Percentiles rank a stretch among this genome's conserved stretches.
These are phyloP conservation scores for Actinomucor elegans DNA, from an alignment of 371 early-diverging fungal genomes.

Conservation along the genomic window DNA sequence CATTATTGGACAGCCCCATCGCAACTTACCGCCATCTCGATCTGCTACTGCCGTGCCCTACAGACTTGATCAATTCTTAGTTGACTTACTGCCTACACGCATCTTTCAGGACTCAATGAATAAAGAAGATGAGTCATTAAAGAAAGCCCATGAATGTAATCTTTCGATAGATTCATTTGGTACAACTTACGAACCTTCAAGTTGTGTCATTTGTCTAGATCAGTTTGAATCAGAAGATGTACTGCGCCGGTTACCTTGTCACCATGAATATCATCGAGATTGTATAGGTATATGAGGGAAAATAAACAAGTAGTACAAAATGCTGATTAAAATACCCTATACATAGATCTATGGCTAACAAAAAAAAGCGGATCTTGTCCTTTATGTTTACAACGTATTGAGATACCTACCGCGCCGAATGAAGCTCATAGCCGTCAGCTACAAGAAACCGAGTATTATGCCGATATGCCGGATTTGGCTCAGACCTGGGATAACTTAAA, in stretches of 20 bases:
- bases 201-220: constrained; percentile 79
- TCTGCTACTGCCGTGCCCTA: neutral
- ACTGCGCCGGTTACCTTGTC: constrained; percentile 68
- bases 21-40: neutral
- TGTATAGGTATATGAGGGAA: constrained; percentile 67
- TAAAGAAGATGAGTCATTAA: neutral
- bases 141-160: neutral
- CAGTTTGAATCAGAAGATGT: constrained; percentile 60
- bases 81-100: constrained; percentile 19
- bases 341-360: constrained; percentile 53
- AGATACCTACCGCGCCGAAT: constrained; percentile 11
- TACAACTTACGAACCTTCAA: neutral
- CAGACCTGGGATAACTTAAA: constrained; percentile 2
- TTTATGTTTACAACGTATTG: constrained; percentile 28
- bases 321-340: too few relatives aligned
- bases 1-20: constrained; percentile 6
- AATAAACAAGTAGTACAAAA: too few relatives aligned
- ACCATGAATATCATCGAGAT: constrained; percentile 76
- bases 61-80: constrained; percentile 6
- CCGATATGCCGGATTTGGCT: constrained; percentile 2
- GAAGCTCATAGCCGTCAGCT: neutral
- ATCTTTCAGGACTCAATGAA: neutral
- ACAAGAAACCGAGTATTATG: neutral
- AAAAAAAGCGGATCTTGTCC: constrained; percentile 49
- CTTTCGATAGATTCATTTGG: neutral